Base-by-base conservation (phyloP, 805 yeast species). In the Candida boleticola region DNA sequence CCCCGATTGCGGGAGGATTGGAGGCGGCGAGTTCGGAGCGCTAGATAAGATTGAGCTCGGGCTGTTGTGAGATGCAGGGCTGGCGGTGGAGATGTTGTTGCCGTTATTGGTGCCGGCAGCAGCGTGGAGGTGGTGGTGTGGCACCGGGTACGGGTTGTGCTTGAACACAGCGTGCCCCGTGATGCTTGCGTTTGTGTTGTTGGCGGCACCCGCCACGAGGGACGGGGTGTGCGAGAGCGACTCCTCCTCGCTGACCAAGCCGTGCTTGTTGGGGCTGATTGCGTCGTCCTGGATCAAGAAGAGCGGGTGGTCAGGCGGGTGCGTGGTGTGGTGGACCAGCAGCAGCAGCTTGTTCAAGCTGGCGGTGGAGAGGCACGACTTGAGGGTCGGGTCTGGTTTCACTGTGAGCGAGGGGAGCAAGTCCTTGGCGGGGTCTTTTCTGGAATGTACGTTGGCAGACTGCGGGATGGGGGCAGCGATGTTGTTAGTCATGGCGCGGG, bases 201-300 rank as follows among this genome's bases (percentile, higher is more conserved):
- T 20, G 13, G 36, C 11, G 6, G 36, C n/a, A 26, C 29, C 37
- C 10, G 37, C 37, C 4, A 20, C 14, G 18, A 20, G 6, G 25
- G 37, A 19, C 5, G 37, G 37, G 5, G 37, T 35, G 20, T 35
- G 37, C 14, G 37, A 16, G 17, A 35, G 20, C 14, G 29, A 14
- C 14, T 20, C 37, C 7, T n/a, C 29, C 5, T 38, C 41, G 10
- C 9, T 6, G 18, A 45, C 22, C 14, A 52, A 32, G 4, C 58
- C 57, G 37, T 54, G 58, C 40, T 41, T 49, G 25, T 42, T 54
- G 2, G 58, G 58, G 33, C 53, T 48, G 20, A 51, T 45, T 19
- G 27, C 37, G 40, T 54, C 58, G 4, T 41, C 35, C 5, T 42
- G 39, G 9, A 51, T 31, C 14, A 44, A 27, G 33, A 50, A 50